Evolutionary conservation across 2,329 filamentous ascomycete species (phyloP).

Genomic region (Coniochaeta ligniaria): DNA sequence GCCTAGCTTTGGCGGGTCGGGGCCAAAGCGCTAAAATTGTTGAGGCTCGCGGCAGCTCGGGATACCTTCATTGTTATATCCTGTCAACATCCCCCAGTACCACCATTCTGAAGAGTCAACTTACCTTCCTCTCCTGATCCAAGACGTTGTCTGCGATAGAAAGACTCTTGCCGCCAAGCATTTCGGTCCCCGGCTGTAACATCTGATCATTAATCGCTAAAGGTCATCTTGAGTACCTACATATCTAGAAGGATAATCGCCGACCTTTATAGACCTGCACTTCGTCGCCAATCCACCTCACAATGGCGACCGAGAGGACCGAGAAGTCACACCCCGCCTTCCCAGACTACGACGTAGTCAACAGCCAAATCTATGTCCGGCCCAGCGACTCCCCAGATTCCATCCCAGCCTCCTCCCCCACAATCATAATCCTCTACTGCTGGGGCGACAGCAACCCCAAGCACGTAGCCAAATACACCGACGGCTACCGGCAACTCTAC

Average conservation of each 20-base stretch:
- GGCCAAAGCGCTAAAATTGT: neutral
- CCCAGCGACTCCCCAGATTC: slow-evolving; percentile 18
- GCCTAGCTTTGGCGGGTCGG: neutral
- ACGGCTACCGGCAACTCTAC: slow-evolving; percentile 42
- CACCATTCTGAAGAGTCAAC: neutral
- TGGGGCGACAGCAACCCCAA: slow-evolving; percentile 51
- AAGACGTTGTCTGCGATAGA: no score
- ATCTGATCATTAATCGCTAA: no score
- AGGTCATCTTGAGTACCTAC: neutral
- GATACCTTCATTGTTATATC: neutral
- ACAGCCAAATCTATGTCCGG: slow-evolving; percentile 38
- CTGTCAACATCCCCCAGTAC: neutral
- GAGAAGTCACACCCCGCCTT: slow-evolving; percentile 12
- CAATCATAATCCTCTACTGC: slow-evolving; percentile 44
- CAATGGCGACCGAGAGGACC: neutral
- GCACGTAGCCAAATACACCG: slow-evolving; percentile 48
- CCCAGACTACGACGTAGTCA: slow-evolving; percentile 38
- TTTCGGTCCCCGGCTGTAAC: neutral
- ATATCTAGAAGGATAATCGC: neutral
- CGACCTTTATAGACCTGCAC: neutral
- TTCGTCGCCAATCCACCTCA: neutral
- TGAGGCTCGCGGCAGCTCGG: neutral
- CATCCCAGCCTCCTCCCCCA: slow-evolving; percentile 24
- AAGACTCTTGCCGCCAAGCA: neutral
- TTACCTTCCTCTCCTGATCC: neutral